phyloP scores from a whole-genome alignment of 106 monocot genomes.

The Acanthochlamys bracteata region DNA sequence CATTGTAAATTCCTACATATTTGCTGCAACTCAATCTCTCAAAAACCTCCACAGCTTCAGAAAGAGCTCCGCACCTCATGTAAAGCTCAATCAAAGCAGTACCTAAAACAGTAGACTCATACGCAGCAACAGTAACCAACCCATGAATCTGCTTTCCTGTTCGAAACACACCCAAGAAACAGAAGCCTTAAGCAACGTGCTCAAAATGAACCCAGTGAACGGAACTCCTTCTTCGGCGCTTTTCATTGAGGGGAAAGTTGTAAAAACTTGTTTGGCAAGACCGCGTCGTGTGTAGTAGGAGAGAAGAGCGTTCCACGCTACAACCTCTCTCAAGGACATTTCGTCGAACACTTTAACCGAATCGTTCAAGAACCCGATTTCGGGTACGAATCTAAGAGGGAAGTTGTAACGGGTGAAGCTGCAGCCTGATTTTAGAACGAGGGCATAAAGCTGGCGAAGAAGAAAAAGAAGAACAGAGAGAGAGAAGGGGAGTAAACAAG shows the following conservation, averaged over 20 bases:
- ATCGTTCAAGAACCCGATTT: slow-evolving; percentile 11
- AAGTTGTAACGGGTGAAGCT: slow-evolving; percentile 28
- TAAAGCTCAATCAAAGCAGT: slow-evolving; percentile 34
- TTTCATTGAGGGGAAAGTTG: slow-evolving; percentile 26
- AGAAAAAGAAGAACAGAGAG: slow-evolving; percentile 15
- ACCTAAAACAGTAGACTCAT: slow-evolving; percentile 16
- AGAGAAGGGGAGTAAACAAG: slow-evolving; percentile 29
- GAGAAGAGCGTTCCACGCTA: slow-evolving; percentile 45
- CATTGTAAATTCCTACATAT: slow-evolving; percentile 22
- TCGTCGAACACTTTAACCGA: slow-evolving; percentile 38
- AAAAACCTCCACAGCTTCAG: slow-evolving; percentile 21
- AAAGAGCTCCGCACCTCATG: slow-evolving; percentile 21
- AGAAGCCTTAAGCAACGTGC: slow-evolving; percentile 35
- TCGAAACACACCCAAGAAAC: background rate
- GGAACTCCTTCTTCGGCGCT: background rate
- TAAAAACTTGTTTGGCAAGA: slow-evolving; percentile 3
- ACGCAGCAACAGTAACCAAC: slow-evolving; percentile 4
- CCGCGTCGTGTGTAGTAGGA: slow-evolving; percentile 23
- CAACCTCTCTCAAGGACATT: slow-evolving; percentile 32
- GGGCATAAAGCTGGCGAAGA: slow-evolving; percentile 20
- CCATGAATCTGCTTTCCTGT: slow-evolving; percentile 34
- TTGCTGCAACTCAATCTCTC: slow-evolving; percentile 10
- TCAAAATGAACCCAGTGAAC: slow-evolving; percentile 31
- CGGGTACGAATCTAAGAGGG: slow-evolving; percentile 31
- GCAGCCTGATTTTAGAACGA: slow-evolving; percentile 20